Evolutionary conservation across 495 filamentous ascomycete species (phyloP), one percentile per base, ranked within the genome.

Genomic region (Cudoniella acicularis): DNA sequence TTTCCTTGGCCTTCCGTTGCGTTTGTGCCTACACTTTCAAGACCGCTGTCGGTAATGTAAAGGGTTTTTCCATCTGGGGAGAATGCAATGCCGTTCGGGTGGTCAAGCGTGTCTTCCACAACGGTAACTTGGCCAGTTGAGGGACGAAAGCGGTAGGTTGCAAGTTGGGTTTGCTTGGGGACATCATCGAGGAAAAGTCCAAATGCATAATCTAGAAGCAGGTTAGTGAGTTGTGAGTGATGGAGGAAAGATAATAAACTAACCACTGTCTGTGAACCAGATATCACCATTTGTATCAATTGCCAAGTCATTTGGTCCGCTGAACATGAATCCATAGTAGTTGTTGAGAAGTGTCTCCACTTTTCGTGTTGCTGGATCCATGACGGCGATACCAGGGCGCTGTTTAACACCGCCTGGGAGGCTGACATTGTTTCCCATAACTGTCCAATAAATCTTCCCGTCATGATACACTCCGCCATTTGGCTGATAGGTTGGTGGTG

Each of bases 241-340:
- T n/a, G n/a, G n/a, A n/a, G n/a, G n/a, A n/a, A n/a, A n/a, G n/a
- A n/a, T n/a, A n/a, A n/a, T n/a, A n/a, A n/a, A n/a, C 52, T 55
- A 17, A 55, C 52, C 4, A 3, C 79, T 77, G 62, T 85, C 82
- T 0, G 81, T 84, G 67, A 84, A 85, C 77, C 77, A 85, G 52
- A 83, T 72, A 40, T 79, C 76, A 17, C 74, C 74, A n/a, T 69
- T 73, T 1, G 52, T 26, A 47, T 70, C 57, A 1, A 74, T 59
- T 4, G 59, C 57, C 10, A 74, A 56, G 52, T 73, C 70, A 48
- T 70, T 67, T 21, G 67, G 18, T 3, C 61, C 67, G 47, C 68
- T 69, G 51, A 74, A 75, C 22, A 70, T 64, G 23, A 65, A 66
- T 30, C 67, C 73, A 54, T 70, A 73, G 59, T 67, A 73, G 55